Evolutionary conservation across 2,329 filamentous ascomycete species (phyloP), one percentile per base, ranked within the genome.

Genomic region (Penicillium sp.): DNA sequence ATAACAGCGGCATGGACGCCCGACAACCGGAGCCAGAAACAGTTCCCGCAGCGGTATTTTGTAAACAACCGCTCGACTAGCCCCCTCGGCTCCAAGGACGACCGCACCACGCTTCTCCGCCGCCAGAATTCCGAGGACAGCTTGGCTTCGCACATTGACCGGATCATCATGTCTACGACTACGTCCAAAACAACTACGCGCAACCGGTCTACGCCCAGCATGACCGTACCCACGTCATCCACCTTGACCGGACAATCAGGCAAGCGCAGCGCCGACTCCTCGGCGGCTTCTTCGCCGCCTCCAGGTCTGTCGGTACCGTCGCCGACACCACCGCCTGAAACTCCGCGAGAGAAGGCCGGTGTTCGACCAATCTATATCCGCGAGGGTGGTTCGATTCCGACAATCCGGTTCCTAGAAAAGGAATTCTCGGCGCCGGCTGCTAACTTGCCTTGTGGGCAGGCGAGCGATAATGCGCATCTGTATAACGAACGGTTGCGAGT

Each of bases 301-400:
- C 55, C 50, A 26, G 60, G 15, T 4, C 23, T 38, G 2, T 21
- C 50, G 9, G 13, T 38, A 7, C 19, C 19, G 5, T 44, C 19
- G 13, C 46, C 48, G 7, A n/a, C 30, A 53, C 17, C 26, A 7
- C 23, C 46, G 13, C 30, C 49, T 31, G 58, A 60, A 23, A 26
- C 46, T 41, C 11, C 19, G 38, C 49, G 44, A 45, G 21, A 58
- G 52, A 51, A 54, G 26, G 13, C 30, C 53, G 31, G 46, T 58
- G 66, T 75, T 11, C 70, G 73, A 58, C 94, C 93, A 0, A 83
- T 99, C 3, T 98, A 96, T 75, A 99, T 99, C 68, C 87, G 95
- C 9, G 95, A 99, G 78, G 95, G 95, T 13, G 95, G 95, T 5
- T 96, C 91, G 0, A 99, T 99, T 68, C 95, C 95, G 0, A 92